Conservation (phyloP, 1,284 basidiomycete species). For the Ganoderma resinaceum region DNA sequence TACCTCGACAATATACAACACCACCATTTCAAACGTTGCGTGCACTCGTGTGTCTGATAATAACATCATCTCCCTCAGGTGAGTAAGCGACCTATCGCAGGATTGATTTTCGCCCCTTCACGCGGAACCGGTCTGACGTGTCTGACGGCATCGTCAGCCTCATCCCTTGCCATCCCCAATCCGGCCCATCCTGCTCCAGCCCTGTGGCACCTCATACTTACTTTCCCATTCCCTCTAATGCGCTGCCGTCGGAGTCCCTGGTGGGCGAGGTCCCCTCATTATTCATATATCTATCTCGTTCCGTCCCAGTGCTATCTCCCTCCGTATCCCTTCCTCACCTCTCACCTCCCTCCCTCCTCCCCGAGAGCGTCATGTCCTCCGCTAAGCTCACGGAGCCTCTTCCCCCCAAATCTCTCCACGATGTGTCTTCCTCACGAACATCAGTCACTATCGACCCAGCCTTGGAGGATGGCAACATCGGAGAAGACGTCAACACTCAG, state of each 20-base stretch:
- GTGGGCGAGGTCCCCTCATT: not conserved
- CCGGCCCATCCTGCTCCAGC: not conserved
- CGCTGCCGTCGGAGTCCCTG: not conserved
- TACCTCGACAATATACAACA: not conserved
- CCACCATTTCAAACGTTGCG: not conserved
- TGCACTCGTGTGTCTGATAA: not conserved
- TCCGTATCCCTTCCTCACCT: not conserved
- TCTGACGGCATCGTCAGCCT: not conserved
- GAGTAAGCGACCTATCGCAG: not conserved
- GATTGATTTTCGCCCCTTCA: not conserved
- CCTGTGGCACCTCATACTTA: not conserved
- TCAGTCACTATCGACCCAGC: slow-evolving; percentile 5
- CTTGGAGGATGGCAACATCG: not conserved
- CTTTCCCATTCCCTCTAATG: not conserved
- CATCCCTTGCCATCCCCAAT: not conserved
- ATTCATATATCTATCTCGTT: not conserved
- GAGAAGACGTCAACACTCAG: slow-evolving; percentile 39
- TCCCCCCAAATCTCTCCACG: not conserved
- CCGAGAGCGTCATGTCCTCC: not conserved
- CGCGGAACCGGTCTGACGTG: not conserved
- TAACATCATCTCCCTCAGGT: not conserved
- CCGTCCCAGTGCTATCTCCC: not conserved
- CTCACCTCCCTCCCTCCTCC: not conserved
- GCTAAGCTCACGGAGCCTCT: not conserved
- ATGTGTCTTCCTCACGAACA: slow-evolving; percentile 6